Evolutionary conservation across 805 yeast species (phyloP), one percentile per base, ranked within the genome.

Genomic region (Debaryomyces castellii): DNA sequence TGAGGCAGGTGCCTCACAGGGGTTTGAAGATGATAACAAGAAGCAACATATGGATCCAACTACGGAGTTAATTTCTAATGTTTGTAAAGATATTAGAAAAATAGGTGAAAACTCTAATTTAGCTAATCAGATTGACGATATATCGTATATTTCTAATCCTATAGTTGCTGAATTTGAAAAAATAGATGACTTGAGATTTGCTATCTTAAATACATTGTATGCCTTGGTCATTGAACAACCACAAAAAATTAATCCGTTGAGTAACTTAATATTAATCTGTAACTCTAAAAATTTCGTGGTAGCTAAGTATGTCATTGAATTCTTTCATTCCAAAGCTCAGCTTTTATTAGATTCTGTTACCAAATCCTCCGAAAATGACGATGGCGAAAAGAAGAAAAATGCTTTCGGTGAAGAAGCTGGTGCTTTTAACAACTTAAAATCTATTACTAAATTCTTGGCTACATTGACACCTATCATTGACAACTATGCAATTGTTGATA

Each of bases 211-310:
- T 40, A 86, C 88, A 2, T 59, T 90, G 21, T 76, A 77, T 44
- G 88, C 96, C 2, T 77, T 87, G 37, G 74, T 85, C 9, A 66
- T 79, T 23, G 98, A 94, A 64, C 97, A 92, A 64, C 98, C 99
- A 0, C 96, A 91, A 51, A 94, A 91, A 62, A 78, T 85, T 48
- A 81, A 84, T 11, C 78, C 83, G n/a, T 64, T 92, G 46, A 78
- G 89, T 22, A 81, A 83, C 7, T 71, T 89, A 52, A 67, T 90
- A 4, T 76, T 84, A 56, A 70, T 83, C 18, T 82, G 88, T 39
- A 84, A 86, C 65, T 72, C 85, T 20, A 76, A 77, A 47, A 82
- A 81, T 62, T 76, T 79, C 28, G 69, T 78, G 32, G 82, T 88
- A 36, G 92, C 95, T 41, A 80, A 81, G 52, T 78, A 79, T 41